Evolutionary conservation across 2,329 filamentous ascomycete species (phyloP).

Genomic region (Pezicula carpinea): DNA sequence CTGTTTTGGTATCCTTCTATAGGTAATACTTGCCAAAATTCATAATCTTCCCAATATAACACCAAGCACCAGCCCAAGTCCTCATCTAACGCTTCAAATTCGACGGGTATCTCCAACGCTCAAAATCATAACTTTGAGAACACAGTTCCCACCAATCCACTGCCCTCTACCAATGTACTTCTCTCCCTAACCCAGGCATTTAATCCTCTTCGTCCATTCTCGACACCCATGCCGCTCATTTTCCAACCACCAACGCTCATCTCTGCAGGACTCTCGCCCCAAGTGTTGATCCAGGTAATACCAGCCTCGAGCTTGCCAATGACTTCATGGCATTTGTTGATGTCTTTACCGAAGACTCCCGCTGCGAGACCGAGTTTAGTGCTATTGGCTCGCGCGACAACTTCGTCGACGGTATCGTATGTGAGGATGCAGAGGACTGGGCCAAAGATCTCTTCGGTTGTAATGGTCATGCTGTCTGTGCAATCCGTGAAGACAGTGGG

Average conservation of each 20-base stretch:
- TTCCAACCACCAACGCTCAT: conserved; percentile 95
- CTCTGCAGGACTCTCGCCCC: conserved; percentile 88
- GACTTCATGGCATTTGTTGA: conserved; percentile 69
- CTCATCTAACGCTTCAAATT: conserved; percentile 21
- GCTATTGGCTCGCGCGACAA: conserved; percentile 67
- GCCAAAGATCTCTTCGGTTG: conserved; percentile 81
- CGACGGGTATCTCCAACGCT: not conserved
- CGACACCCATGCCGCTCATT: conserved; percentile 79
- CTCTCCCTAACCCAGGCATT: conserved; percentile 83
- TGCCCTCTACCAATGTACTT: conserved; percentile 80
- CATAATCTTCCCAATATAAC: not conserved
- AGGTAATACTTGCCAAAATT: no score
- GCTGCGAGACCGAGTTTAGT: conserved; percentile 77
- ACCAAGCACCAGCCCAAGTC: not conserved
- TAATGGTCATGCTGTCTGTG: conserved; percentile 75
- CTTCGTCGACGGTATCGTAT: conserved; percentile 67
- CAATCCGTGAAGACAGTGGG: conserved; percentile 86
- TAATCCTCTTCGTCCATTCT: conserved; percentile 77
- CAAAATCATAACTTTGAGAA: conserved; percentile 55
- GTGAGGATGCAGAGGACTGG: conserved; percentile 79
- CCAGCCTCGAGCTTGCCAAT: conserved; percentile 71
- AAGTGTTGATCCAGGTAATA: conserved; percentile 90
- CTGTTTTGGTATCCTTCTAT: no score
- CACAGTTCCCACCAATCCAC: conserved; percentile 61
- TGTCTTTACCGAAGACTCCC: conserved; percentile 73